Percentiles rank a stretch among this genome's conserved stretches.
These are phyloP conservation scores for Vitellaria paradoxa DNA, from an alignment of 179 eudicot species.

Conservation along the genomic window DNA sequence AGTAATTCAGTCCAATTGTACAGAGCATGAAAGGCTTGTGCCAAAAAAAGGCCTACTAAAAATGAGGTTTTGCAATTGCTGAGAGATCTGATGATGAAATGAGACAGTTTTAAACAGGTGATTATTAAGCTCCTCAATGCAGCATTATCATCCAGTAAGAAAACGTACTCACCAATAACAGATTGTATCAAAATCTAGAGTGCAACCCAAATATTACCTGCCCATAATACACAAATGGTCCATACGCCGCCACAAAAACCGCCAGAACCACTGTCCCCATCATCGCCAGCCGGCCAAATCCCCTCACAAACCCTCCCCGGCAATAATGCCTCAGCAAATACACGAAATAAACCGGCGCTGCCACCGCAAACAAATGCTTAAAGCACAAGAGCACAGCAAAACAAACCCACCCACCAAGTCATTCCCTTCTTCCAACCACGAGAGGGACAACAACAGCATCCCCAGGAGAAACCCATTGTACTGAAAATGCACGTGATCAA, in stretches of 20 bases:
- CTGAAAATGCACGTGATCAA: slow-evolving; percentile 96
- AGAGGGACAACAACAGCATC: slow-evolving; percentile 59
- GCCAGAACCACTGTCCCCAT: slow-evolving; percentile 60
- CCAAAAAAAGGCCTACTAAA: too few species aligned
- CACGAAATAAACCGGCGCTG: slow-evolving; percentile 92
- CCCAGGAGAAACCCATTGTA: slow-evolving; percentile 93
- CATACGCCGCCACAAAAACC: slow-evolving; percentile 73
- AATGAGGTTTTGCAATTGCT: neutral
- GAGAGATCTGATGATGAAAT: neutral
- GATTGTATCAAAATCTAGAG: neutral
- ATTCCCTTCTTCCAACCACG: slow-evolving; percentile 60
- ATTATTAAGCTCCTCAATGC: neutral
- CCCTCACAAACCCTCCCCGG: slow-evolving; percentile 64
- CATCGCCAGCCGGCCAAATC: slow-evolving; percentile 52
- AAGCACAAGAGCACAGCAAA: slow-evolving; percentile 78
- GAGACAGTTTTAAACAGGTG: neutral
- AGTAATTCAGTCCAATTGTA: neutral
- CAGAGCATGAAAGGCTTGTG: neutral
- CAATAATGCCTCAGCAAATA: slow-evolving; percentile 89
- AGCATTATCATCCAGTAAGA: neutral
- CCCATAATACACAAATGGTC: slow-evolving; percentile 84
- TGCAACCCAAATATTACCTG: slow-evolving; percentile 46
- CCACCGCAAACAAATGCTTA: slow-evolving; percentile 95
- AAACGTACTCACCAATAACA: neutral
- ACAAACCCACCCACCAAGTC: slow-evolving; percentile 86